Conservation (phyloP, 805 yeast species). For the Saccharomycopsis capsularis region DNA sequence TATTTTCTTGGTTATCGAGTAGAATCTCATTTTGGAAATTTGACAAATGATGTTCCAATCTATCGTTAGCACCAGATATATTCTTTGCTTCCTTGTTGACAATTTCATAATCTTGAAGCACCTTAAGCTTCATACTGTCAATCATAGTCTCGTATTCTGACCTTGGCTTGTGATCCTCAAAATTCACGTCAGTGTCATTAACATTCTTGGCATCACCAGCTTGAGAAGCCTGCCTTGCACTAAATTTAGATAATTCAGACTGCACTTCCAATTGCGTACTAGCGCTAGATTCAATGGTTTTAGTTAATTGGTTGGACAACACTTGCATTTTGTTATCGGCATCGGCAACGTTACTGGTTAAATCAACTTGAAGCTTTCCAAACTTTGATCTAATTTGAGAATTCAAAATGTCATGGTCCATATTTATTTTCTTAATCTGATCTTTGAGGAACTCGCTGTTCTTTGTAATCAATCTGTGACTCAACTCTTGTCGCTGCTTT, state of each 20-base stretch:
- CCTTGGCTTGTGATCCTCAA: background rate
- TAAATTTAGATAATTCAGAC: conserved; percentile 2
- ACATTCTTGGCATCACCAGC: too few relatives aligned
- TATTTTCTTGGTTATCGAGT: conserved; percentile 10
- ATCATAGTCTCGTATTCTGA: background rate
- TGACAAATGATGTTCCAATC: conserved; percentile 13
- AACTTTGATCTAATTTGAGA: background rate
- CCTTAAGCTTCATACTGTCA: background rate
- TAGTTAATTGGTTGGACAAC: background rate
- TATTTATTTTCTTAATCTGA: background rate
- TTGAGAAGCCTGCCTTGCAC: too few relatives aligned
- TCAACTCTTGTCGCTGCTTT: conserved; percentile 7
- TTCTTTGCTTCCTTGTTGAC: conserved; percentile 5
- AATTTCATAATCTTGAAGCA: conserved; percentile 4
- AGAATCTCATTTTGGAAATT: conserved; percentile 21
- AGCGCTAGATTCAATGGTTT: conserved; percentile 3
- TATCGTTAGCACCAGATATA: conserved; percentile 12
- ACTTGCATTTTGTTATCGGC: background rate
- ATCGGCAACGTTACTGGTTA: conserved; percentile 1
- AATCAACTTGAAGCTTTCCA: background rate
- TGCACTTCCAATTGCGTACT: conserved; percentile 3
- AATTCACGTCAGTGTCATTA: background rate
- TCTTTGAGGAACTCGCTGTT: conserved; percentile 1
- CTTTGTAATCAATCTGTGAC: background rate
- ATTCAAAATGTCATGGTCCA: background rate